Evolutionary conservation across 2,329 filamentous ascomycete species (phyloP).

Genomic region (Lasiodiplodia theobromae): DNA sequence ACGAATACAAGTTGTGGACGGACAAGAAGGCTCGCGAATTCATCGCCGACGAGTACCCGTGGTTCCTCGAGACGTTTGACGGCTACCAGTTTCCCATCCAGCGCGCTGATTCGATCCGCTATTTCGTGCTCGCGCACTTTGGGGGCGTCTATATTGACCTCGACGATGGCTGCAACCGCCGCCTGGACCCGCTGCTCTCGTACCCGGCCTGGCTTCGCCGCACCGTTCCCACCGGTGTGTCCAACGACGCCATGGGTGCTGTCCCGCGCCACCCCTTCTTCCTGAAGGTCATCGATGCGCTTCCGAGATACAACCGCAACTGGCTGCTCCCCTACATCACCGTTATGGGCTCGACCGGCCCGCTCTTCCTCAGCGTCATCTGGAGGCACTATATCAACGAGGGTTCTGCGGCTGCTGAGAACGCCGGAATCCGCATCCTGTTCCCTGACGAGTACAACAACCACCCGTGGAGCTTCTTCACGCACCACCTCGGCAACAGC

Average conservation of each 20-base stretch:
- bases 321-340: constrained; percentile 78
- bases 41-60: constrained; percentile 71
- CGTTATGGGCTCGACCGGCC: constrained; percentile 80
- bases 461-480: constrained; percentile 75
- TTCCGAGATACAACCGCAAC: constrained; percentile 71
- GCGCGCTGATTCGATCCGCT: constrained; percentile 78
- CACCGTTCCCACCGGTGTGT: constrained; percentile 78
- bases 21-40: constrained; percentile 73
- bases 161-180: constrained; percentile 75
- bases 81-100: constrained; percentile 78
- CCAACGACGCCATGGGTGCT: constrained; percentile 81
- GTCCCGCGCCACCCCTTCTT: constrained; percentile 78
- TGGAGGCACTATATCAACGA: constrained; percentile 75
- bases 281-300: constrained; percentile 69
- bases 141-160: constrained; percentile 84
- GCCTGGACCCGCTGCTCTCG: constrained; percentile 70
- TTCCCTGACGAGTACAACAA: constrained; percentile 75
- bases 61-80: constrained; percentile 79
- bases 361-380: constrained; percentile 76
- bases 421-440: constrained; percentile 69
- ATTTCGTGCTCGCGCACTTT: constrained; percentile 78
- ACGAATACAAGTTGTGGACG: constrained; percentile 83
- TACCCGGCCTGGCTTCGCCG: constrained; percentile 75
- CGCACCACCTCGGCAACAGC: constrained; percentile 68
- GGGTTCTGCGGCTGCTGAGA: constrained; percentile 52